A percentile compares a stretch with the other conserved stretches of the same genome.
Evolutionary conservation across 768 basidiomycete species (phyloP).

Genomic region (Naganishia vishniacii): DNA sequence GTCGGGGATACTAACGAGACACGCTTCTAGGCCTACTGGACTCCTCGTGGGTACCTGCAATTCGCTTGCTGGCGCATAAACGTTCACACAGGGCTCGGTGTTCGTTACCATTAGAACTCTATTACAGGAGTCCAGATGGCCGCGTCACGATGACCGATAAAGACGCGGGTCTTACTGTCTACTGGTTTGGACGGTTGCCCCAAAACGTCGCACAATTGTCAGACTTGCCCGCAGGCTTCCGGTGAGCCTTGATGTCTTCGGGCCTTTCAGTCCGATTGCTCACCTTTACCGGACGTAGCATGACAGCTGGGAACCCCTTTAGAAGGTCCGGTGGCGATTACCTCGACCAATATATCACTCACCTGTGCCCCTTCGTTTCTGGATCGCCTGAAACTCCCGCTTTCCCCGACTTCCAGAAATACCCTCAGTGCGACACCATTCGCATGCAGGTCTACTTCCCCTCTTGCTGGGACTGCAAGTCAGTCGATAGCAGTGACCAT

Average conservation of each 20-base stretch:
- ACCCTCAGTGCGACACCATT: constrained; percentile 43
- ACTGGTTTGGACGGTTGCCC: constrained; percentile 15
- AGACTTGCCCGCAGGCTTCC: constrained; percentile 17
- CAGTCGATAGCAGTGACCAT: constrained; percentile 49
- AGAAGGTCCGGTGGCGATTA: background rate
- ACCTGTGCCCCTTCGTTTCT: background rate
- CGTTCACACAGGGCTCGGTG: background rate
- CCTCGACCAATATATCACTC: constrained; percentile 12
- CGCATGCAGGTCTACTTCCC: constrained; percentile 50
- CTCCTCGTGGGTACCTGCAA: constrained; percentile 6
- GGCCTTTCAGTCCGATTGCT: background rate
- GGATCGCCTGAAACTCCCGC: constrained; percentile 1
- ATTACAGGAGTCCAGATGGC: background rate
- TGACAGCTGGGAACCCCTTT: constrained; percentile 12
- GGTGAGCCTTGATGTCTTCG: background rate
- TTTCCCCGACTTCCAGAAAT: constrained; percentile 11
- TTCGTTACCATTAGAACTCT: background rate
- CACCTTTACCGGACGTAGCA: background rate
- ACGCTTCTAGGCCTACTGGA: constrained; percentile 1
- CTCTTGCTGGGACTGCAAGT: constrained; percentile 47
- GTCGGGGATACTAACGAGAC: too few relatives aligned
- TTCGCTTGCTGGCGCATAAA: background rate
- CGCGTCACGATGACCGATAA: background rate
- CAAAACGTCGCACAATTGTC: constrained; percentile 23
- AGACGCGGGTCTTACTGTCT: background rate